phyloP scores from a whole-genome alignment of 345 rosid genomes.

The Salix dunnii region DNA sequence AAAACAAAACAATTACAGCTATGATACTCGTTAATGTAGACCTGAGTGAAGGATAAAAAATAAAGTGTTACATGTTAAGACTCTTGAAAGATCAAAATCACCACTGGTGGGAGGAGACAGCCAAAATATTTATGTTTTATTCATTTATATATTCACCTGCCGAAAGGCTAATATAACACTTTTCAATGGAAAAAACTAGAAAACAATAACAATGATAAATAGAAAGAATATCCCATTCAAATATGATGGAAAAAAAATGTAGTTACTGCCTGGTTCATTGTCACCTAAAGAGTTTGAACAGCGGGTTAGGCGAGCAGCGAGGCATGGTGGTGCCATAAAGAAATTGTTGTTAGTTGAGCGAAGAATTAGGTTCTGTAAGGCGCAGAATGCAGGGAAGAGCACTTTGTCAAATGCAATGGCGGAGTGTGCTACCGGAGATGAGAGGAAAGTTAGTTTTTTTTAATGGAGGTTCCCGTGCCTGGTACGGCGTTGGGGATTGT shows the following conservation, averaged over 20 bases:
- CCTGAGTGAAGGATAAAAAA: too few species aligned
- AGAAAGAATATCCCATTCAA: too few species aligned
- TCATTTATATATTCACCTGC: too few species aligned
- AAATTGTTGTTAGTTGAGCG: constrained; percentile 90
- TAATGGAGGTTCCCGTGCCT: constrained; percentile 92
- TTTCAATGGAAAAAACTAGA: too few species aligned
- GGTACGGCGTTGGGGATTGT: constrained; percentile 88
- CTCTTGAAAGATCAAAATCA: accelerated
- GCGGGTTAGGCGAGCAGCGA: constrained; percentile 84
- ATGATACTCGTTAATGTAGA: too few species aligned
- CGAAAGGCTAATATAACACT: too few species aligned
- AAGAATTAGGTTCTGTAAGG: constrained; percentile 64
- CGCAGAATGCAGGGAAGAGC: constrained; percentile 91
- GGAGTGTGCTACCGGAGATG: constrained; percentile 38
- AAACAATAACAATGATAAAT: too few species aligned
- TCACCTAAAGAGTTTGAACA: constrained; percentile 73
- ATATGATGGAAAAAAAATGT: too few species aligned
- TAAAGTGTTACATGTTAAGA: accelerated
- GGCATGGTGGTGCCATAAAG: constrained; percentile 69
- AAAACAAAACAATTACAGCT: too few species aligned
- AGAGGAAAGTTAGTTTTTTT: constrained; percentile 46
- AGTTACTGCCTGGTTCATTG: constrained; percentile 70
- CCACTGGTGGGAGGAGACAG: too few species aligned
- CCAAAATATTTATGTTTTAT: too few species aligned
- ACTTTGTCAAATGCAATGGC: constrained; percentile 77